Base-by-base conservation (phyloP, 1,139 yeast species). In the Zygoascus sp. region DNA sequence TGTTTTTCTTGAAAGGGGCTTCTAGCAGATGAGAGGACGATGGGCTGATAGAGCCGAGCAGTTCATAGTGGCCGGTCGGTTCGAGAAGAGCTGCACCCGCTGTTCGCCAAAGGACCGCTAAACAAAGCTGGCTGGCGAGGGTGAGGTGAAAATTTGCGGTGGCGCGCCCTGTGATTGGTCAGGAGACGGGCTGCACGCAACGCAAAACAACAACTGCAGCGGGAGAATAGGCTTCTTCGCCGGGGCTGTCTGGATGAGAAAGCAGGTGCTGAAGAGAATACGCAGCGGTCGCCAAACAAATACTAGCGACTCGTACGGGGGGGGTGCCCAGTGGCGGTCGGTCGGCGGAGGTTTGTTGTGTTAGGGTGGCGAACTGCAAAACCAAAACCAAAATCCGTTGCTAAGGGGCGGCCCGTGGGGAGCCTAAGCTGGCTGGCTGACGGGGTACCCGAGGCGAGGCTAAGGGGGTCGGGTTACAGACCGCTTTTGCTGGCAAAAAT, bases 101-200 rank as follows among this genome's bases (percentile, higher is more conserved):
- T 30, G 34, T 16, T n/a, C 34, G n/a, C n/a, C n/a, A n/a, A n/a
- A n/a, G n/a, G n/a, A n/a, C n/a, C n/a, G n/a, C n/a, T n/a, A n/a
- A n/a, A n/a, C 8, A 30, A 20, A n/a, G 41, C 19, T 25, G 41
- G 32, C 22, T 23, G 41, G 41, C n/a, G n/a, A 13, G 15, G 34
- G n/a, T 11, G 34, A 30, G 17, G 39, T 35, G 39, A 35, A 35
- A 35, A 35, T 35, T 35, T 35, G 39, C 39, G 17, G 34, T 30
- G 17, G 34, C 34, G 4, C 34, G 34, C 16, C 34, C 25, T 35
- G 39, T 35, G 39, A 35, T 35, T 35, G 34, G 34, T 30, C 34
- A 16, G 34, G 10, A n/a, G 34, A 3, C 17, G 15, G 15, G 34
- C n/a, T 11, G 17, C 34, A 16, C 34, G 13, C n/a, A 2, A 15